A percentile compares a stretch with the other conserved stretches of the same genome.
Evolutionary conservation across 176 grass and related monocot species (phyloP).

Genomic region (Avena eriantha): DNA sequence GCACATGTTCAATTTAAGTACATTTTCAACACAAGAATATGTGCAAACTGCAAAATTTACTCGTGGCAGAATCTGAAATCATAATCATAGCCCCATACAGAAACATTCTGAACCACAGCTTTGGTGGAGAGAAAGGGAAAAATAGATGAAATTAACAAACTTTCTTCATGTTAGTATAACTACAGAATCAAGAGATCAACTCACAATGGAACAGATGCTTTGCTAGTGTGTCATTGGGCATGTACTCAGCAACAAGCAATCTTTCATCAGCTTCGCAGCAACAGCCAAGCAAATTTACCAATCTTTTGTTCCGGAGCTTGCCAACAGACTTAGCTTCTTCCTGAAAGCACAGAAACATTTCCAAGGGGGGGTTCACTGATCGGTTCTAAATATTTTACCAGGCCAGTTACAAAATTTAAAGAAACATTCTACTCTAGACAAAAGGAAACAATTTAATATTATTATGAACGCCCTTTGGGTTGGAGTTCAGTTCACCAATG

Average conservation of each 20-base stretch:
- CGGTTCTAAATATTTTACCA: background rate
- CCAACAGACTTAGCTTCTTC: constrained; percentile 59
- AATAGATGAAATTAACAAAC: background rate
- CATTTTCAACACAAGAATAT: background rate
- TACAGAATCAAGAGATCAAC: constrained; percentile 9
- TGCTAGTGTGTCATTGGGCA: constrained; percentile 68
- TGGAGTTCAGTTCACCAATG: background rate
- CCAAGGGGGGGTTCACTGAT: background rate
- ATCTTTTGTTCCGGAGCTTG: constrained; percentile 53
- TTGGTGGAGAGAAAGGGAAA: background rate
- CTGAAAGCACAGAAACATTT: constrained; percentile 30
- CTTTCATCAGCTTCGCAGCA: constrained; percentile 62
- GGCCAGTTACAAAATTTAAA: constrained; percentile 1
- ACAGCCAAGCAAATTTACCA: constrained; percentile 54
- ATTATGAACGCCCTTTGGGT: background rate
- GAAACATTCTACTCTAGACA: background rate
- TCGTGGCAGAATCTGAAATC: background rate
- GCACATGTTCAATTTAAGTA: background rate
- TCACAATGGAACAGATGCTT: constrained; percentile 72
- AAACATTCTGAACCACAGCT: background rate
- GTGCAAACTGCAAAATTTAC: background rate
- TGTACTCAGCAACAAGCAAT: constrained; percentile 69
- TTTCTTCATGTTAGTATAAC: background rate
- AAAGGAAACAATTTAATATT: background rate
- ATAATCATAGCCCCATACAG: background rate